Percentiles rank a stretch among this genome's conserved stretches.
Conservation (phyloP, 176 grass and related monocot genomes). For the Aegilops bicornis region DNA sequence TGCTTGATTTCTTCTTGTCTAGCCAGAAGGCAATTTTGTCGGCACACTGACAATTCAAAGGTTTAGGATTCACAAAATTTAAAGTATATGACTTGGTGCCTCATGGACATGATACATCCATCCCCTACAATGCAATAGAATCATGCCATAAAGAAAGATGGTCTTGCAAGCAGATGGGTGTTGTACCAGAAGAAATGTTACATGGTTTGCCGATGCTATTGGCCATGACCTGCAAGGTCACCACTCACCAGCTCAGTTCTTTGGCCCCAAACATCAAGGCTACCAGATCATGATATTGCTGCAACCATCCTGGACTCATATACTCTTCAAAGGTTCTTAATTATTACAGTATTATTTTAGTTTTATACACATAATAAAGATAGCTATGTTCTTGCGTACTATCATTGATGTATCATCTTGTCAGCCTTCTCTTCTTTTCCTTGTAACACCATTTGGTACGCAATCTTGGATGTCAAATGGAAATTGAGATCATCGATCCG, state of each 20-base stretch:
- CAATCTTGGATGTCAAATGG: neutral
- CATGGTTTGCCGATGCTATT: neutral
- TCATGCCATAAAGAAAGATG: conserved; percentile 21
- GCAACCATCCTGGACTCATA: neutral
- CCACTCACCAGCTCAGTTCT: conserved; percentile 6
- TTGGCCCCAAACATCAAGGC: neutral
- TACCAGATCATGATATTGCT: neutral
- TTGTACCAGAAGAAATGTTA: conserved; percentile 26
- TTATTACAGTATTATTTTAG: neutral
- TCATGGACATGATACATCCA: conserved; percentile 23
- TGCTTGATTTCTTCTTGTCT: conserved; percentile 49
- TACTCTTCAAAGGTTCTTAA: conserved; percentile 9
- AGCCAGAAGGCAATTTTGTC: conserved; percentile 64
- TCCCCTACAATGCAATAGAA: conserved; percentile 14
- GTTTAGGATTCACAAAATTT: conserved; percentile 38
- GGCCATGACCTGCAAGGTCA: conserved; percentile 12
- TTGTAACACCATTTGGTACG: neutral
- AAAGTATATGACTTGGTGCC: conserved; percentile 18
- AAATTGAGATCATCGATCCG: neutral
- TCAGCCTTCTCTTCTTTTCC: neutral
- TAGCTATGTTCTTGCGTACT: neutral
- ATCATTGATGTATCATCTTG: neutral
- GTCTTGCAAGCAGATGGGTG: neutral
- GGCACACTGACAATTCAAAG: conserved; percentile 32
- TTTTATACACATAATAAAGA: conserved; percentile 29